phyloP scores from a whole-genome alignment of 1,139 yeast genomes.

The Lodderomyces theae region DNA sequence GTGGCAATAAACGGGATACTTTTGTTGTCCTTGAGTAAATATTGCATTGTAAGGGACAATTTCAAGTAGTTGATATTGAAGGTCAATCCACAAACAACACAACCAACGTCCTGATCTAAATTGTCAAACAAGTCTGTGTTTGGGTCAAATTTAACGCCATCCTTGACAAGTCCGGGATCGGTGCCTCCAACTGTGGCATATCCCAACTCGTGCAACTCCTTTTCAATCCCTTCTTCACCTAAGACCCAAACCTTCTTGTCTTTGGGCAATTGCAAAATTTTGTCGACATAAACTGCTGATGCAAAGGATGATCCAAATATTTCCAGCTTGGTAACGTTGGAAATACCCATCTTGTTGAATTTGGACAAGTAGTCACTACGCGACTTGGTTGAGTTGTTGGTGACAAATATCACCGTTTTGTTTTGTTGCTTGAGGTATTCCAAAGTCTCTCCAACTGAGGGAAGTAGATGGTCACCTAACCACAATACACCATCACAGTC shows the following conservation, averaged over 20 bases:
- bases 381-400: constrained; percentile 93
- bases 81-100: constrained; percentile 87
- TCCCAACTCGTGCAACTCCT: constrained; percentile 42
- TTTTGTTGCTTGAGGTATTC: constrained; percentile 28
- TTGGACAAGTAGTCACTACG: constrained; percentile 73
- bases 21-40: constrained; percentile 58
- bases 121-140: constrained; percentile 33
- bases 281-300: constrained; percentile 78
- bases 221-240: constrained; percentile 46
- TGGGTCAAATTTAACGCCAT: constrained; percentile 34
- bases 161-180: constrained; percentile 28
- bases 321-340: constrained; percentile 61
- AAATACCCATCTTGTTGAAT: constrained; percentile 71
- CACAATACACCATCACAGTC: constrained; percentile 52
- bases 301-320: constrained; percentile 92
- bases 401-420: constrained; percentile 81
- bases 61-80: constrained; percentile 74
- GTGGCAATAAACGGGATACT: constrained; percentile 83
- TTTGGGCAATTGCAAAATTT: constrained; percentile 64
- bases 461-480: constrained; percentile 47
- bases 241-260: constrained; percentile 55
- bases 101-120: constrained; percentile 74
- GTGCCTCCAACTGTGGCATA: constrained; percentile 44
- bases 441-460: constrained; percentile 40
- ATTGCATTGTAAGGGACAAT: constrained; percentile 78